Base-by-base conservation (phyloP, 768 basidiomycete species). In the Mycena alexandri region DNA sequence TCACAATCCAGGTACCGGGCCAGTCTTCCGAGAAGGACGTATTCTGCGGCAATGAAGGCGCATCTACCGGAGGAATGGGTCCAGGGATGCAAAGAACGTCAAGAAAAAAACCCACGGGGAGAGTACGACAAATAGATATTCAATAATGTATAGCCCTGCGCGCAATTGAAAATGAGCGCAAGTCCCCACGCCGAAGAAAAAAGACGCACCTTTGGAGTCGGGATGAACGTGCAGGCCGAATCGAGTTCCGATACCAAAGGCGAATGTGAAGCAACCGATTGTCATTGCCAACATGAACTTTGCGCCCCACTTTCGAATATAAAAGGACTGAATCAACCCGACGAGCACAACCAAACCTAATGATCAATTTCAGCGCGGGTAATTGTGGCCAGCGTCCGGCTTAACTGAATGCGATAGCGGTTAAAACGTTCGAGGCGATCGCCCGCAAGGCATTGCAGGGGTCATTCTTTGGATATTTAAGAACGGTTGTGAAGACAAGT, bases 1-100 rank as follows among this genome's bases (percentile, higher is more conserved):
- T 83, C 80, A 41, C 82, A 82, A 12, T 79, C 71, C 8, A 92
- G 76, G 67, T 85, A 80, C 24, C 75, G 79, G 7, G 89, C 87
- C 4, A 93, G 75, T 14, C 85, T 85, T 12, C 90, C 89, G 1
- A 93, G 83, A 21, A 92, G 81, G 61, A 91, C 78, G 71, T 93
- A 93, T 72, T 89, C 84, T 16, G 88, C 84, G 6, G 89, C 89
- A 67, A 91, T 89, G 78, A 93, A 93, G 29, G 89, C 91, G 73
- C 92, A 93, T 6, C 57, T 52, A 44, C 34, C 38, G 19, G 43
- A 52, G 47, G 34, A 8, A 25, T 14, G 43, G 54, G 33, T 38
- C 16, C 29, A 29, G 22, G 21, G 11, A 36, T 51, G 56, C 12
- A n/a, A 22, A 7, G 22, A 10, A 7, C 21, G 6, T 2, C 10